Base-by-base conservation (phyloP, 1,284 basidiomycete genomes). In the Cutaneotrichosporon sp. region DNA sequence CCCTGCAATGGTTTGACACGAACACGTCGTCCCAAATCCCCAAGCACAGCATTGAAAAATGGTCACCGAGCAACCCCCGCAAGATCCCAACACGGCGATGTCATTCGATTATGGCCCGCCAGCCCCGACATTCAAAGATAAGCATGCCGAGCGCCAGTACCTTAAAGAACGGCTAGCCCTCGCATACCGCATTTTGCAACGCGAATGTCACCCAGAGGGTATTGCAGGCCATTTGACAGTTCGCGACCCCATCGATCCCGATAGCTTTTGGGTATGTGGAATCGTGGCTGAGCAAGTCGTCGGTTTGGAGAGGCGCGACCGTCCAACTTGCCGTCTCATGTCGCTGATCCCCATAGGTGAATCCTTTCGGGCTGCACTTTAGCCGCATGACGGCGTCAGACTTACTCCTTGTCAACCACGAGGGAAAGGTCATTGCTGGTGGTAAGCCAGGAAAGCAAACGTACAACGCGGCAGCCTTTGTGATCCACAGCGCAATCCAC, bases 161-260 rank as follows among this genome's bases (percentile, higher is more conserved):
- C 64, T 80, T 51, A 83, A 83, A 68, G 80, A 81, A 59, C 69
- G 81, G 18, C 76, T 84, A 18, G 80, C 52, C 2, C 48, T 52
- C 39, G 55, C 45, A 18, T 65, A 53, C 52, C 56, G 60, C 35
- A 55, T 72, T 47, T 68, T 76, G 77, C 80, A 77, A 26, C 76
- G 80, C 53, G 68, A 79, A 18, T 82, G 82, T 7, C 82, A 78
- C 60, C 81, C 81, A 51, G 83, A 84, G 60, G 82, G 82, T 14
- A 75, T 80, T n/a, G 79, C 81, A 5, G 81, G 81, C 1, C 83
- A 84, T 66, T 80, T 85, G 58, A 85, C 83, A 18, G 80, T 83
- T 42, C 77, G 83, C 67, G 82, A 83, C 61, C 41, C 43, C 15
- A 36, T 54, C 43, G 48, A 54, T 47, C 52, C 52, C n/a, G 36